Evolutionary conservation across 78 protist genomes (phyloP).

Genomic region (Protostelium mycophagum): DNA sequence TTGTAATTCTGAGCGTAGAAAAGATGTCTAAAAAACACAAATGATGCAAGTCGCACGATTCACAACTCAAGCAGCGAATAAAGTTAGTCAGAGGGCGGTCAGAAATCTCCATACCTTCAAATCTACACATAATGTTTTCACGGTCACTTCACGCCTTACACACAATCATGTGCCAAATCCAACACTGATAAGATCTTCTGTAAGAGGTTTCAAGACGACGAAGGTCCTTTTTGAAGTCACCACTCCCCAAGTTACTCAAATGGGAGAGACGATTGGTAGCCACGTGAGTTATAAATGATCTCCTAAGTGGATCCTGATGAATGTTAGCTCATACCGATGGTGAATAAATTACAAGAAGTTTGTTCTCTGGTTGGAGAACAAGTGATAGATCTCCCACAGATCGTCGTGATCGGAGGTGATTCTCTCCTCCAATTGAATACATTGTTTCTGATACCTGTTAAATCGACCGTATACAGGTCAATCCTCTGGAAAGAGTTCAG

Average conservation of each 20-base stretch:
- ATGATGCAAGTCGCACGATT: no score
- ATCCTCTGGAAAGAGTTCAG: slow-evolving; percentile 87
- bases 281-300: neutral
- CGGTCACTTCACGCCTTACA: no score
- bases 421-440: neutral
- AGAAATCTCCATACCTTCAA: no score
- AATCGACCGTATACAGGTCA: slow-evolving; percentile 45
- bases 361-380: slow-evolving; percentile 56
- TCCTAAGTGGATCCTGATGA: neutral
- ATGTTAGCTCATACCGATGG: slow-evolving; percentile 61
- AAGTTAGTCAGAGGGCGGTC: no score
- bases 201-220: no score
- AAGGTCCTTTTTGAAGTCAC: no score
- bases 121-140: no score
- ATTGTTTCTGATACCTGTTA: neutral
- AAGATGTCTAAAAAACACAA: no score
- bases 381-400: slow-evolving; percentile 85
- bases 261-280: neutral
- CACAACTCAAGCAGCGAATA: no score
- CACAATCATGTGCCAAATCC: no score
- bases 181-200: no score
- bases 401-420: slow-evolving; percentile 87
- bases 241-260: neutral
- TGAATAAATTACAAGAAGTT: slow-evolving; percentile 86
- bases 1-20: no score